phyloP scores from a whole-genome alignment of 148 eudicot species.

The Simmondsia chinensis region DNA sequence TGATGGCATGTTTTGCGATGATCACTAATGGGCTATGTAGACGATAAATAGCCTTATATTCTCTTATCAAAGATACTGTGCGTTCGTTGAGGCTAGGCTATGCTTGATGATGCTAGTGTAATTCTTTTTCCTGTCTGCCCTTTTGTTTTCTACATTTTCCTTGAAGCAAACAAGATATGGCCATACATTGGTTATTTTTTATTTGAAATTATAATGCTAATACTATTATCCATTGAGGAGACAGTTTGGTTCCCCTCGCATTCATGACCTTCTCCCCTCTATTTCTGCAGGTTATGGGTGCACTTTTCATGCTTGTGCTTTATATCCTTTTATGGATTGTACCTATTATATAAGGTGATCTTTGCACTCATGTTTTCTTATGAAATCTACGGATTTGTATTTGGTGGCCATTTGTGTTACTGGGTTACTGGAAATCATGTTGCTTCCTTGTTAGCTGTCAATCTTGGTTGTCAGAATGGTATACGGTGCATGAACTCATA shows the following conservation, averaged over 20 bases:
- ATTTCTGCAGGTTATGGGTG: slow-evolving; percentile 83
- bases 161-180: too few relatives aligned
- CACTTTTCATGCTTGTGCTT: slow-evolving; percentile 82
- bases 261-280: slow-evolving; percentile 5
- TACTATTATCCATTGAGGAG: not conserved
- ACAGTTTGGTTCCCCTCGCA: slow-evolving; percentile 1
- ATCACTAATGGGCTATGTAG: too few relatives aligned
- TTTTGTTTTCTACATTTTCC: too few relatives aligned
- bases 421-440: not conserved
- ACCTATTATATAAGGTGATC: slow-evolving; percentile 69
- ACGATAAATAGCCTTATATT: too few relatives aligned
- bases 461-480: too few relatives aligned
- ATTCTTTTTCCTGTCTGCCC: too few relatives aligned
- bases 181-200: too few relatives aligned
- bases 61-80: too few relatives aligned
- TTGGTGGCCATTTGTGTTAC: not conserved
- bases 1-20: too few relatives aligned
- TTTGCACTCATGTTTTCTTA: slow-evolving; percentile 4
- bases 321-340: slow-evolving; percentile 61
- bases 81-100: too few relatives aligned
- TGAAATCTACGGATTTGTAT: slow-evolving; percentile 2
- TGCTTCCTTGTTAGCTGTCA: not conserved
- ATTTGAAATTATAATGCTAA: not conserved
- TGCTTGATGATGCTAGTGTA: too few relatives aligned
- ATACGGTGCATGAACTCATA: too few relatives aligned